Base-by-base conservation (phyloP, 345 rosid genomes). In the Leavenworthia alabamica region DNA sequence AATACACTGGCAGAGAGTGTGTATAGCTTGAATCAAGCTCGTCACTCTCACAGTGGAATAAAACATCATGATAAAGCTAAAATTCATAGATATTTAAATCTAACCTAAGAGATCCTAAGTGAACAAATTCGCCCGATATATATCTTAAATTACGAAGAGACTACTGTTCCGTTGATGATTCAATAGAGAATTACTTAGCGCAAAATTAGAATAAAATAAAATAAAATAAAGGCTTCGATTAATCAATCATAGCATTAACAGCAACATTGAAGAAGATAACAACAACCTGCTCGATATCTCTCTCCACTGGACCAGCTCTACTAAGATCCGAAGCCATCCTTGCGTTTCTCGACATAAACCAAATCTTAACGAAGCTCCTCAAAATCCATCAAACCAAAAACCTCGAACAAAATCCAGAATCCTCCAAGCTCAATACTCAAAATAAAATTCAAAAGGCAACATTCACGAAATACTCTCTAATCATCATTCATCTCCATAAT, bases 301-400 rank as follows among this genome's bases (percentile, higher is more conserved):
- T 81, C 77, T 87, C 99, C 4, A 87, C 83, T 6, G 90, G 80
- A 37, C 81, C 97, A 6, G 79, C 79, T 76, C 96, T 80, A 68
- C 84, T 80, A 78, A 90, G 96, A 87, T 90, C 97, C 79, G 89
- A 80, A 43, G 95, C 86, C 97, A 93, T 87, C 74, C 88, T 77
- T 64, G 78, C 92, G 57, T 79, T 72, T 72, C 86, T 68, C 63
- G 78, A 84, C 79, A 81, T 79, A 67, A 61, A 58, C 11, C 20
- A 37, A 64, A 7, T 23, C 32, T 57, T 65, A 56, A 28, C 72
- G 52, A 59, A 77, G 73, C 19, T 80, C 70, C 73, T 67, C 80
- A 48, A 52, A 74, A 66, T 60, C 75, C 78, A 68, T 78, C 50
- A 75, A 75, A 66, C 68, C 65, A 36, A 35, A 47, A 70, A 56